Conservation (phyloP, 169 alveolate species). For the Hepatocystis sp. region DNA sequence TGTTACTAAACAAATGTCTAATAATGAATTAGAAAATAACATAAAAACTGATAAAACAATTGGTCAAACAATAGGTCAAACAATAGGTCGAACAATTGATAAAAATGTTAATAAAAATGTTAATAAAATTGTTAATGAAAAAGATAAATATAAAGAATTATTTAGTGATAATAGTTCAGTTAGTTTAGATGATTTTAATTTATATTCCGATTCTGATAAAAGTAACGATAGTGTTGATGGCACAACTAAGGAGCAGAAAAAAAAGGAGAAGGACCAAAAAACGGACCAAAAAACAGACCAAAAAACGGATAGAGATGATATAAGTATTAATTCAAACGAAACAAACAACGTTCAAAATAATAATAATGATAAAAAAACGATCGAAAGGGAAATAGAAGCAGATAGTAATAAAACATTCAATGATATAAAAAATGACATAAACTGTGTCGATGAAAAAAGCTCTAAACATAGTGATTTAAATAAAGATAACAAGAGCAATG, state of each 20-base stretch:
- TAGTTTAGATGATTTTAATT: conserved; percentile 65
- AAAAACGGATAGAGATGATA: not conserved
- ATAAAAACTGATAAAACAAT: not conserved
- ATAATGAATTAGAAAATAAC: not conserved
- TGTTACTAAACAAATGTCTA: not conserved
- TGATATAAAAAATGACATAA: not conserved
- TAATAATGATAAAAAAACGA: too few species aligned
- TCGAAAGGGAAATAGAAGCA: too few species aligned
- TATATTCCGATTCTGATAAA: conserved; percentile 27
- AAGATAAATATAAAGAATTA: conserved; percentile 40
- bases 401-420: not conserved
- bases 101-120: too few species aligned
- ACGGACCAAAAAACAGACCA: not conserved
- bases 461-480: not conserved
- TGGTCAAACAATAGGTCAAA: too few species aligned
- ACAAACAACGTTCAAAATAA: not conserved
- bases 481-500: not conserved
- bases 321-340: not conserved
- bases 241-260: not conserved
- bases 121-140: too few species aligned
- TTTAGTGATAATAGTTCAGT: conserved; percentile 36
- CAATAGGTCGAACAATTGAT: too few species aligned
- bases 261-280: conserved; percentile 1
- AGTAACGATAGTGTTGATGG: too few species aligned
- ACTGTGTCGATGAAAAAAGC: not conserved